These are phyloP conservation scores for Achlya hypogyna DNA, from an alignment of 352 stramenopile genomes.

Conservation along the genomic window DNA sequence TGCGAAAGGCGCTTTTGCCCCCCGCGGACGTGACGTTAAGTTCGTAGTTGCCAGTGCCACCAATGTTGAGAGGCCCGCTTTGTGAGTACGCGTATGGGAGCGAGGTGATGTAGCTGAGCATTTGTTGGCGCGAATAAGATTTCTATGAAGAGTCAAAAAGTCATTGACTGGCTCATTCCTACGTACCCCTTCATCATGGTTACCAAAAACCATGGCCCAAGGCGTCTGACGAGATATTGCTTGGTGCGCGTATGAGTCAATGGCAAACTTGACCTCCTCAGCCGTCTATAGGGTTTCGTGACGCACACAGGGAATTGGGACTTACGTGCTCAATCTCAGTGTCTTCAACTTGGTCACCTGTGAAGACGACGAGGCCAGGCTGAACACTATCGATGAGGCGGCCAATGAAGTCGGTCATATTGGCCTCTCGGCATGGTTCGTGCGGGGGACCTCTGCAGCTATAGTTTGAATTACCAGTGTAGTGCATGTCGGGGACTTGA, in stretches of 20 bases:
- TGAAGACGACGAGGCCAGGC: constrained; percentile 49
- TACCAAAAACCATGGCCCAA: constrained; percentile 50
- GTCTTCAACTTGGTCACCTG: constrained; percentile 43
- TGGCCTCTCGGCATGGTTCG: constrained; percentile 32
- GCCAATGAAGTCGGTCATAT: constrained; percentile 39
- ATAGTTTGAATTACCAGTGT: constrained; percentile 32
- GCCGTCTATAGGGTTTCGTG: background rate
- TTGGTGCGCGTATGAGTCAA: constrained; percentile 29
- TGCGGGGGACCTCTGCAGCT: constrained; percentile 21
- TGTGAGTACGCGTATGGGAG: constrained; percentile 36
- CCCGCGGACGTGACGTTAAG: constrained; percentile 33
- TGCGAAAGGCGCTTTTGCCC: constrained; percentile 33
- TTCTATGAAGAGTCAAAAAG: no score
- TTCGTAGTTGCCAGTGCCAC: constrained; percentile 50
- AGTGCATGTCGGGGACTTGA: constrained; percentile 48
- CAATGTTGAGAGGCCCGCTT: constrained; percentile 27
- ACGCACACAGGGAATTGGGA: background rate
- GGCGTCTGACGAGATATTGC: constrained; percentile 36
- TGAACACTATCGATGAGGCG: constrained; percentile 37
- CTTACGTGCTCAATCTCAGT: constrained; percentile 1
- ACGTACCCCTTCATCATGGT: constrained; percentile 41
- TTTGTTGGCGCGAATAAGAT: constrained; percentile 29
- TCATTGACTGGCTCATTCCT: no score
- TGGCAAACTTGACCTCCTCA: constrained; percentile 25
- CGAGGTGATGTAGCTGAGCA: constrained; percentile 28